Base-by-base conservation (phyloP, 1,284 basidiomycete genomes). In the Trametes versicolor region DNA sequence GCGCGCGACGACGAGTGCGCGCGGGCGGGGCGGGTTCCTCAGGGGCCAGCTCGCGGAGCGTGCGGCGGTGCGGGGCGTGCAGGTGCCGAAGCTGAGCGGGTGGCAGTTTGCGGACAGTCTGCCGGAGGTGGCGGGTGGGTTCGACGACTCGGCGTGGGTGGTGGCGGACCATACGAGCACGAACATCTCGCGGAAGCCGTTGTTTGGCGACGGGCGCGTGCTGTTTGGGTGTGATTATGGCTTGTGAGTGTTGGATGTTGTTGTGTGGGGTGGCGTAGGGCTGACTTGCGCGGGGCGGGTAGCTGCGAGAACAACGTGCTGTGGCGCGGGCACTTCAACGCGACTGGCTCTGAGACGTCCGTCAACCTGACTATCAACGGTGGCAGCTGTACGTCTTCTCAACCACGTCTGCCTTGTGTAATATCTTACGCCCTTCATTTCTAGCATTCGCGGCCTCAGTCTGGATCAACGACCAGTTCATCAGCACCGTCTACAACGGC, bases 191-290 rank as follows among this genome's bases (percentile, higher is more conserved):
- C 80, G 80, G 54, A 87, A 87, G 68, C 86, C 87, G 25, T 78
- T 84, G 59, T 93, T 91, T 71, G 93, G 93, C 0, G 91, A 92
- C 69, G 90, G 89, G 4, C 78, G 90, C 47, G 80, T 93, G 15
- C 76, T 94, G 27, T 93, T 92, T 76, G 92, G 90, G 1, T 94
- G 92, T 72, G 92, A 94, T 74, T 94, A 94, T 77, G 89, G 87
- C 58, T 94, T 90, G 92, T 93, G 67, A 76, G 89, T 56, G 6
- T 66, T 17, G 60, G 19, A 9, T 2, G n/a, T 13, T 21, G n/a
- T n/a, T 32, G 29, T 32, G 29, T 5, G 27, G 25, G 2, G 32
- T 19, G 54, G 23, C 15, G n/a, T 8, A 4, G 8, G 13, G 8
- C 49, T 51, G 19, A 25, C 23, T 56, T 17, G 25, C 7, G 23